Evolutionary conservation across 1,139 yeast genomes (phyloP), one percentile per base, ranked within the genome.

Genomic region (Hyphopichia fennica): DNA sequence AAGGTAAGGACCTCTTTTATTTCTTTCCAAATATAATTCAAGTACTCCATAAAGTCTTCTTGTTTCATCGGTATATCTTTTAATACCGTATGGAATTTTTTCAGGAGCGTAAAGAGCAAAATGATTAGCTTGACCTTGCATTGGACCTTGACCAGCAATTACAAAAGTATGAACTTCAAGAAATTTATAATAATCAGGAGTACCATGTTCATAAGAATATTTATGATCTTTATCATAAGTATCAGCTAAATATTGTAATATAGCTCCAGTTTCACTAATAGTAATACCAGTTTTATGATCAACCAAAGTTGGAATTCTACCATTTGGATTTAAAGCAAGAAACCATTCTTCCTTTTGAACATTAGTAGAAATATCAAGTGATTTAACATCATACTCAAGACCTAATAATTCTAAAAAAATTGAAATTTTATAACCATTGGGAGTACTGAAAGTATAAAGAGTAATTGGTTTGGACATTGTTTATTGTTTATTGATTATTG

Each of bases 71-170:
- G 52, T 45, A 53, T 75, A 82, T 45, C 87, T 67, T 28, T 71
- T 62, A 41, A 75, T 72, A n/a, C 71, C 86, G 50, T 77, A 79
- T 25, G 72, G 78, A 34, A 77, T 56, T 51, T 77, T 69, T 43
- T 72, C 84, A 0, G 64, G 59, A 3, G 83, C 79, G 51, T 42
- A 70, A 2, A 53, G 32, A 4, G 43, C 40, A 55, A 79, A 82
- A 55, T 76, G 81, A 47, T 62, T 60, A 30, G 77, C 79, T 53
- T 81, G 84, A 10, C 86, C 85, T 49, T 74, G 80, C 72, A 77
- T 76, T 43, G 87, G 85, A 19, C 84, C 82, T 39, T 77, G 62
- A 6, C 83, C 83, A 0, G 82, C 78, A 60, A 77, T 72, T 56
- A 79, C 84, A 66, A 79, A 81, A 40, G 70, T 66, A 15, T 75